Conservation (phyloP, 805 yeast genomes). For the Pichia cabralensis region DNA sequence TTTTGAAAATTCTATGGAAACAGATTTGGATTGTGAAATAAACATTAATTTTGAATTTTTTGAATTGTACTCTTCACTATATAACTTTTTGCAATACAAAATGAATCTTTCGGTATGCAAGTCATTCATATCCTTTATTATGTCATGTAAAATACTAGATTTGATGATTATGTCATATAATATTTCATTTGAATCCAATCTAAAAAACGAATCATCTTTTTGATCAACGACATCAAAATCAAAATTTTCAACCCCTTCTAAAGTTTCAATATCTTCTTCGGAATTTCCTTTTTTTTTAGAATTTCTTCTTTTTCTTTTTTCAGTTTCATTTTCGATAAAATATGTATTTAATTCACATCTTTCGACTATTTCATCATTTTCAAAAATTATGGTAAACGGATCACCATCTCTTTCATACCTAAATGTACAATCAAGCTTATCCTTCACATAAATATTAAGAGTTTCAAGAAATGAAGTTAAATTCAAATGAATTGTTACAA, state of each 20-base stretch:
- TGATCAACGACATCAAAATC: slow-evolving; percentile 10
- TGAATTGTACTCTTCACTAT: neutral
- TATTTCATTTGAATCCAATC: slow-evolving; percentile 31
- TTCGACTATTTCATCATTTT: slow-evolving; percentile 44
- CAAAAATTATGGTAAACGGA: slow-evolving; percentile 46
- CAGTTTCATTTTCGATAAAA: slow-evolving; percentile 12
- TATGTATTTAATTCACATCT: slow-evolving; percentile 47
- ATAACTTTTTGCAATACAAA: slow-evolving; percentile 30
- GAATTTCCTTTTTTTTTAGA: neutral
- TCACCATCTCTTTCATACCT: slow-evolving; percentile 39
- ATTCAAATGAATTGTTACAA: slow-evolving; percentile 32
- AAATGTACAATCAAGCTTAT: slow-evolving; percentile 36
- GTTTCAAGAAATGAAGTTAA: slow-evolving; percentile 40
- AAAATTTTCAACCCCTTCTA: slow-evolving; percentile 15
- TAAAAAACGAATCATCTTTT: slow-evolving; percentile 24
- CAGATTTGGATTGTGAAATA: slow-evolving; percentile 49
- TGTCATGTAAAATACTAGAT: slow-evolving; percentile 43
- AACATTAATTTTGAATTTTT: slow-evolving; percentile 36
- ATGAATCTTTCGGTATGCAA: slow-evolving; percentile 42
- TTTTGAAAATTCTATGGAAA: slow-evolving; percentile 57
- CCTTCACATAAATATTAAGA: slow-evolving; percentile 32
- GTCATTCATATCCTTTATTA: slow-evolving; percentile 47
- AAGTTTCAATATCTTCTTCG: slow-evolving; percentile 20
- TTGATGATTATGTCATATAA: slow-evolving; percentile 42
- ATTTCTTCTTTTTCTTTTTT: neutral